Evolutionary conservation across 116 monocot species (phyloP).

Genomic region (Phalaenopsis hybrid): DNA sequence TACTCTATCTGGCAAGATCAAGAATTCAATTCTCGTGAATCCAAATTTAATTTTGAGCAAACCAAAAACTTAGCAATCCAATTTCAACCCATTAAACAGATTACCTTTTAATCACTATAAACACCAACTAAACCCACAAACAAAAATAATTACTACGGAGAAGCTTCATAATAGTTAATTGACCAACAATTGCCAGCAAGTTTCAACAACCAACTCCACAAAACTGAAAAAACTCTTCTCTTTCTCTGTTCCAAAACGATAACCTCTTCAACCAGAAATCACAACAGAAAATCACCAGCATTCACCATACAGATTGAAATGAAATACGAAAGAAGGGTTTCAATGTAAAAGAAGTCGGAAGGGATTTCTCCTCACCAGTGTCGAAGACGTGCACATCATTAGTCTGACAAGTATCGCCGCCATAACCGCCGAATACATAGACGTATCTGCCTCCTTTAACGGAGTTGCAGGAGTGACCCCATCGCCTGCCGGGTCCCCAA

Average conservation of each 20-base stretch:
- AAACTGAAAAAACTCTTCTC: neutral
- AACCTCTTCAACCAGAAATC: neutral
- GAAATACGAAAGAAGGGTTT: neutral
- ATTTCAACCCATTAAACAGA: neutral
- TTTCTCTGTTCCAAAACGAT: neutral
- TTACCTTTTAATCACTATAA: neutral
- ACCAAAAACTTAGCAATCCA: neutral
- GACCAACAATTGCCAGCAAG: neutral
- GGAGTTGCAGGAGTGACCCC: slow-evolving; percentile 77
- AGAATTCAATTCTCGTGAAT: neutral
- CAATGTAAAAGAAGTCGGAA: neutral
- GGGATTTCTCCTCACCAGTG: slow-evolving; percentile 25
- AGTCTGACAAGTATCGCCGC: slow-evolving; percentile 60
- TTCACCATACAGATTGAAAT: neutral
- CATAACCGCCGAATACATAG: slow-evolving; percentile 79
- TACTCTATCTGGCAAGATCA: neutral
- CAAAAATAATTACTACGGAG: neutral
- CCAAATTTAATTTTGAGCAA: neutral
- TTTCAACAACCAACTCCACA: neutral
- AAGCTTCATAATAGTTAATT: neutral
- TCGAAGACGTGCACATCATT: slow-evolving; percentile 78
- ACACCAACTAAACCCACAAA: neutral
- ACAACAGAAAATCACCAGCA: neutral
- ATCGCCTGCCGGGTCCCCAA: slow-evolving; percentile 59
- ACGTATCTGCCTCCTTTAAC: slow-evolving; percentile 46